Conservation (phyloP, 352 stramenopile genomes). For the Albugo candida region DNA sequence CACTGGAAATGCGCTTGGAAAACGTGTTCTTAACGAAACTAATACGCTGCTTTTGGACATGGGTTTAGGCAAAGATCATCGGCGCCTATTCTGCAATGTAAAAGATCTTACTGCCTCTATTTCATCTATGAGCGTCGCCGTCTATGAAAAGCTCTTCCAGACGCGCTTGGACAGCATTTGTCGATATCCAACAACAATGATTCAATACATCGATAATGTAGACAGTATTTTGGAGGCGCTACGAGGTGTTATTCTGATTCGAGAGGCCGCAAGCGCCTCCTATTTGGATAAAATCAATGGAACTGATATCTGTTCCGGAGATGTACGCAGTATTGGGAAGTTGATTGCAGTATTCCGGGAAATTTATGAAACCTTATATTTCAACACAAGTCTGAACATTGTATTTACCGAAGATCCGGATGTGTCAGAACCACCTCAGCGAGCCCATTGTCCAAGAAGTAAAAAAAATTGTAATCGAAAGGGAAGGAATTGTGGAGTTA, state of each 20-base stretch:
- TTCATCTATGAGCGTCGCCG: constrained; percentile 81
- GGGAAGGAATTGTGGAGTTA: no score
- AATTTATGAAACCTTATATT: constrained; percentile 33
- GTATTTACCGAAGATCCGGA: no score
- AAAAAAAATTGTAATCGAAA: no score
- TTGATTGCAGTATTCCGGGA: constrained; percentile 35
- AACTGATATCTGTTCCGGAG: constrained; percentile 20
- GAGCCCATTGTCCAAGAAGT: no score
- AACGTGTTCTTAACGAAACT: constrained; percentile 18
- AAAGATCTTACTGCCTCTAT: constrained; percentile 71
- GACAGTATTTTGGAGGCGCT: constrained; percentile 74
- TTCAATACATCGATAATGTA: constrained; percentile 76
- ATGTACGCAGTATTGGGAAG: constrained; percentile 24
- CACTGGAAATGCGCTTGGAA: no score
- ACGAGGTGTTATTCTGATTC: constrained; percentile 39
- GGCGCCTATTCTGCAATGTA: constrained; percentile 41
- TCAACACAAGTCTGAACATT: constrained; percentile 1
- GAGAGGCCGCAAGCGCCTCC: constrained; percentile 5
- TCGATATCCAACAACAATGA: constrained; percentile 26
- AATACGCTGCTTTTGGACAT: constrained; percentile 63
- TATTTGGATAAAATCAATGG: no score
- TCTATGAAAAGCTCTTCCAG: constrained; percentile 83
- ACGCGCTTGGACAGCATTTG: constrained; percentile 52
- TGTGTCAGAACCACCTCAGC: no score
- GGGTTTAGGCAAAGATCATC: constrained; percentile 33